These are phyloP conservation scores for Leucogyrophana mollusca DNA, from an alignment of 768 basidiomycete genomes.

Conservation along the genomic window DNA sequence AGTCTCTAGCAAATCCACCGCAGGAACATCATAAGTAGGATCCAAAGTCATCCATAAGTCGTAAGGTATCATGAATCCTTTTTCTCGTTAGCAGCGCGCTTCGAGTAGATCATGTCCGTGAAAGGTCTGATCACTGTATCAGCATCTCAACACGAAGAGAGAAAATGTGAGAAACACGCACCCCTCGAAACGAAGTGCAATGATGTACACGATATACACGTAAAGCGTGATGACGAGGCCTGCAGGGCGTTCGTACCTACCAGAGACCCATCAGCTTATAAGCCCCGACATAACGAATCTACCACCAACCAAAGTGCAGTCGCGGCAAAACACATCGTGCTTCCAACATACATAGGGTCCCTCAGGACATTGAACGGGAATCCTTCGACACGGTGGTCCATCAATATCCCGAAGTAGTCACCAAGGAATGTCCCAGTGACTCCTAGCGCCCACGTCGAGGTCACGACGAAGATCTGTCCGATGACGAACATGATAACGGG, in stretches of 20 bases:
- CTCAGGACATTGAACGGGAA: conserved; percentile 95
- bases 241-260: conserved; percentile 82
- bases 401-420: conserved; percentile 84
- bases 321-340: conserved; percentile 85
- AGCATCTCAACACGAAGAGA: conserved; percentile 5
- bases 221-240: conserved; percentile 79
- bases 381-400: conserved; percentile 88
- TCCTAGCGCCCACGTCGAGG: conserved; percentile 87
- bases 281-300: too few species aligned
- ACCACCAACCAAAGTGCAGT: conserved; percentile 85
- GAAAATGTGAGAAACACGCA: conserved; percentile 36
- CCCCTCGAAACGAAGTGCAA: conserved; percentile 91
- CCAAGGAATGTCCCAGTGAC: conserved; percentile 91
- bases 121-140: conserved; percentile 52
- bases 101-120: conserved; percentile 80
- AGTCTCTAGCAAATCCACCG: neutral
- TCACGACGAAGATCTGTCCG: conserved; percentile 85
- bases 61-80: conserved; percentile 10
- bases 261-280: neutral
- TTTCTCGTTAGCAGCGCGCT: conserved; percentile 36
- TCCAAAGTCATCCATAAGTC: neutral
- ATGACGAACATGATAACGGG: conserved; percentile 59
- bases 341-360: conserved; percentile 98
- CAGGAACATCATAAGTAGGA: neutral
- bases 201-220: conserved; percentile 79